Percentiles rank a stretch among this genome's conserved stretches.
These are phyloP conservation scores for Cryptococcus wingfieldii DNA, from an alignment of 1,284 basidiomycete species.

Conservation along the genomic window DNA sequence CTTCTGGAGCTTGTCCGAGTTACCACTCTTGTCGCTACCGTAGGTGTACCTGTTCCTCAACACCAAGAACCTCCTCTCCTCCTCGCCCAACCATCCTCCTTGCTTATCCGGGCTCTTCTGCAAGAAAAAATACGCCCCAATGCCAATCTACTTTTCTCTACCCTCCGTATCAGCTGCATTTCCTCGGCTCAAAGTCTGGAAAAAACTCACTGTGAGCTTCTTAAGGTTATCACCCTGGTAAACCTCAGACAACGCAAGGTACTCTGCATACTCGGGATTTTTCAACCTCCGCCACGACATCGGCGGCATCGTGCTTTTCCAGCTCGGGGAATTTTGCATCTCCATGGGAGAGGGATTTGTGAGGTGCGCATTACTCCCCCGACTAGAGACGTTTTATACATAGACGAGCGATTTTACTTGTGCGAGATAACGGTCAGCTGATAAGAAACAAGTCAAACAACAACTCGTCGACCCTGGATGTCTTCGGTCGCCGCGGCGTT, in stretches of 20 bases:
- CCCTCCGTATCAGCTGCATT: neutral
- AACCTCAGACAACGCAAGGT: slow-evolving; percentile 14
- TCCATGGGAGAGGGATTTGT: no score
- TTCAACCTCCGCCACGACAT: slow-evolving; percentile 2
- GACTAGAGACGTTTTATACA: no score
- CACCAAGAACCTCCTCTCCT: slow-evolving; percentile 20
- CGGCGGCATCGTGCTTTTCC: no score
- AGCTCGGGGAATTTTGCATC: no score
- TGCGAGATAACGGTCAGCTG: no score
- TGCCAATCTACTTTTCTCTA: slow-evolving; percentile 20
- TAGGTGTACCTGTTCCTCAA: slow-evolving; percentile 21
- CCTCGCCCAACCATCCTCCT: slow-evolving; percentile 16
- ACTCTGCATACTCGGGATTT: slow-evolving; percentile 23
- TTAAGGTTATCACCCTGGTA: slow-evolving; percentile 21
- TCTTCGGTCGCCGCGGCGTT: no score
- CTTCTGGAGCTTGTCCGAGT: slow-evolving; percentile 11
- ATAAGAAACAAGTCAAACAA: no score
- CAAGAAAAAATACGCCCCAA: slow-evolving; percentile 16
- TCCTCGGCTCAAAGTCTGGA: neutral
- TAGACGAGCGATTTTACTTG: no score
- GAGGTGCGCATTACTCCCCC: no score
- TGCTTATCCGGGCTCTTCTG: slow-evolving; percentile 16
- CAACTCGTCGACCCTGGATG: no score
- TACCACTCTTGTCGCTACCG: slow-evolving; percentile 10
- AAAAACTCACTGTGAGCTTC: slow-evolving; percentile 21